Percentiles rank a stretch among this genome's conserved stretches.
Conservation (phyloP, 2,329 filamentous ascomycete species). For the Thelonectria rubi region DNA sequence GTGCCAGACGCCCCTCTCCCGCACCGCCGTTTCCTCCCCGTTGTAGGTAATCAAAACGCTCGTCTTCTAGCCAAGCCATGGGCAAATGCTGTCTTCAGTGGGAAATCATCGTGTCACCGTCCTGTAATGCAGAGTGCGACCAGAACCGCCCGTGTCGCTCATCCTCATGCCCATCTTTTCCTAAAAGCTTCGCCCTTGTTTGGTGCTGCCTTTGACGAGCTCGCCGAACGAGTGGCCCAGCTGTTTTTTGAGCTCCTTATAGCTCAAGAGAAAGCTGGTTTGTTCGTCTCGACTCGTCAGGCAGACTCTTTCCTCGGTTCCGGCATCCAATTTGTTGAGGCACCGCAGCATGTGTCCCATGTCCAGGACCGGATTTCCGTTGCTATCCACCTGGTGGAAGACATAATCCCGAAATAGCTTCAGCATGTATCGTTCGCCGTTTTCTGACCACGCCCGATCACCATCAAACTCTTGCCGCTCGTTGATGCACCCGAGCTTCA, state of each 20-base stretch:
- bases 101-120: conserved; percentile 20
- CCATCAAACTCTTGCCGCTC: conserved; percentile 87
- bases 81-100: conserved; percentile 14
- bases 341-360: conserved; percentile 87
- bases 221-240: conserved; percentile 66
- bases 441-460: conserved; percentile 86
- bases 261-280: conserved; percentile 86
- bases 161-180: conserved; percentile 22
- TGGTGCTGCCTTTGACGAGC: conserved; percentile 58
- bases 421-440: conserved; percentile 88
- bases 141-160: conserved; percentile 1
- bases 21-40: conserved; percentile 10
- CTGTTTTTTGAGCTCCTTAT: conserved; percentile 83
- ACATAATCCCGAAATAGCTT: conserved; percentile 97
- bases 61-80: conserved; percentile 28
- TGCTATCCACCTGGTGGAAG: conserved; percentile 91
- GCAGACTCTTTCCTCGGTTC: conserved; percentile 84
- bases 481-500: conserved; percentile 87
- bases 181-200: conserved; percentile 50
- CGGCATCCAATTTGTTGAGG: conserved; percentile 92
- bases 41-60: conserved; percentile 25
- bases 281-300: conserved; percentile 91
- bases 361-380: conserved; percentile 84
- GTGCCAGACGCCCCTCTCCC: conserved; percentile 12
- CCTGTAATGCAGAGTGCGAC: no score